Evolutionary conservation across 495 filamentous ascomycete species (phyloP).

Genomic region (Podospora conica): DNA sequence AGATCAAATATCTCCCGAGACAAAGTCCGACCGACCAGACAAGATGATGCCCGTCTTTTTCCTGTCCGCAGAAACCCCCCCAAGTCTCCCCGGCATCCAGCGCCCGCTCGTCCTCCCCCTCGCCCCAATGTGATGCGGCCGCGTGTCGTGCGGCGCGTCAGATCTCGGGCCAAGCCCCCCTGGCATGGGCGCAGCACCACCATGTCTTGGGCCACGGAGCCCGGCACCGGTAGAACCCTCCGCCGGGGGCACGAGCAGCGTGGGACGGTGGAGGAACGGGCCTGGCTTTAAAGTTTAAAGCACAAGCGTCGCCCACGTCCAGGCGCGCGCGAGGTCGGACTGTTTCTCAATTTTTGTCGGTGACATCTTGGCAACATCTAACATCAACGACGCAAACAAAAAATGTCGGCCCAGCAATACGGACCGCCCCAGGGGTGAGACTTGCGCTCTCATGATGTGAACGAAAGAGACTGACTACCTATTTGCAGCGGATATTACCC

Average conservation of each 20-base stretch:
- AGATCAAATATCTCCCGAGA: background rate
- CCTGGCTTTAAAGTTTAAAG: background rate
- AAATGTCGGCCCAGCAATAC: background rate
- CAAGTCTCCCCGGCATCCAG: no score
- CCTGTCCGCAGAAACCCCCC: background rate
- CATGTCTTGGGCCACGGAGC: background rate
- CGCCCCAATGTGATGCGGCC: background rate
- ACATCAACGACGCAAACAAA: background rate
- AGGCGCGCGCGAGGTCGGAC: background rate
- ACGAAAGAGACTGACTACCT: background rate
- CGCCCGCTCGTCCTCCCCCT: background rate
- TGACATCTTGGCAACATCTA: background rate
- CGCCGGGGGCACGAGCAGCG: background rate
- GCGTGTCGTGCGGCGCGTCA: background rate
- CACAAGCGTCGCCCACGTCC: background rate
- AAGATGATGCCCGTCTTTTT: background rate
- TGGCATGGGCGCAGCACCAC: background rate
- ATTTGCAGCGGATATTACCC: background rate
- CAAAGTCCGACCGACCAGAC: background rate
- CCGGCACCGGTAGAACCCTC: background rate
- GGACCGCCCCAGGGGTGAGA: background rate
- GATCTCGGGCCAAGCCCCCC: background rate
- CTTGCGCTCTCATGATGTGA: background rate
- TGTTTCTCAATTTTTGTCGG: background rate
- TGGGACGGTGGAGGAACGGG: background rate